Base-by-base conservation (phyloP, 768 basidiomycete species). In the Hortiboletus campestris region DNA sequence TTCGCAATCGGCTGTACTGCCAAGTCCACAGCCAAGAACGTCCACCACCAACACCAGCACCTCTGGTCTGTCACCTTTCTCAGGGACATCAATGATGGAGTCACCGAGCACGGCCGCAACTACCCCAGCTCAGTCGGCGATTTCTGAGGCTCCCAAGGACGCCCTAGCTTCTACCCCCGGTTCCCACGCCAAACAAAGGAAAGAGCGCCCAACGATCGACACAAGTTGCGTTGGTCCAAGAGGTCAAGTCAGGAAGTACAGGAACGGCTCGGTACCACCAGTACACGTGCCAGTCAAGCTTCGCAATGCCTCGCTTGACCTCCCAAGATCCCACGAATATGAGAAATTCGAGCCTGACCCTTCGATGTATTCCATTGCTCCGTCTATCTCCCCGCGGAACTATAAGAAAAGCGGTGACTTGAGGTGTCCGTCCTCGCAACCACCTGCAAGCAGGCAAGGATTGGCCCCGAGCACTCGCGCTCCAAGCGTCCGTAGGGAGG, bases 191-290 rank as follows among this genome's bases (percentile, higher is more conserved):
- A 70, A 51, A 51, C 68, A 61, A 40, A 58, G 64, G 41, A 69
- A 69, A 42, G 66, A 69, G 42, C 68, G 69, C 38, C 68, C 68
- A 34, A 69, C 69, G 55, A 69, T 69, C 51, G 68, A 69, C 54
- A 69, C 68, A 51, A 69, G 68, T 60, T 66, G 64, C 48, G 68
- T 64, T 58, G 68, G 68, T 19, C 68, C 68, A 25, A 57, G 68
- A 58, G 68, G 68, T 19, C 68, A 68, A 34, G 68, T 69, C 32
- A 66, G 9, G 55, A 70, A 68, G 20, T 70, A 69, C 53, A 68
- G 66, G 55, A 67, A 67, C 47, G 66, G 66, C 35, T 67, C 68
- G 11, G 68, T 69, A n/a, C 68, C 68, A 57, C 68, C 68, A 6
- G 67, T 69, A 48, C 58, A 68, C 47, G 60, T 68, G 50, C 60